These are phyloP conservation scores for Linnemannia elongata DNA, from an alignment of 192 early-diverging fungal genomes.

Conservation along the genomic window DNA sequence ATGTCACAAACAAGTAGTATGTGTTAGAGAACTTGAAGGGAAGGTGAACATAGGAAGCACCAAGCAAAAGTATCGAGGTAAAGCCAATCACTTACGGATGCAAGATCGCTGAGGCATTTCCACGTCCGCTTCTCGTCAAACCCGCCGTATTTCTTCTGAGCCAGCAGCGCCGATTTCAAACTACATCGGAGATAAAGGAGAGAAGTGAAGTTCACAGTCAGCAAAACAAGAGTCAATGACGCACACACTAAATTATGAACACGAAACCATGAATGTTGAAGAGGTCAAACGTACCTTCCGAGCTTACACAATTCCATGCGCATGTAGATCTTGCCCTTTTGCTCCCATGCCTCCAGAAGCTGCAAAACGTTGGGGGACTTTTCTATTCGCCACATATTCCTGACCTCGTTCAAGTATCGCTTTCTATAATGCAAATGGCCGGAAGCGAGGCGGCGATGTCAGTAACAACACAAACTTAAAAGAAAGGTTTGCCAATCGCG, in stretches of 20 bases:
- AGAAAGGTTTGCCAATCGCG: background rate
- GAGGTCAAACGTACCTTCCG: conserved; percentile 66
- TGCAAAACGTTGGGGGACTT: conserved; percentile 73
- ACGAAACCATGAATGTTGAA: background rate
- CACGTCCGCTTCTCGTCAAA: conserved; percentile 77
- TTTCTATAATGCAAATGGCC: conserved; percentile 54
- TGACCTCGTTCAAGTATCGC: conserved; percentile 83
- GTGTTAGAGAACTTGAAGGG: background rate
- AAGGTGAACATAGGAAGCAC: background rate
- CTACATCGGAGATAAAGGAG: conserved; percentile 6
- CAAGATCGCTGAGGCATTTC: conserved; percentile 77
- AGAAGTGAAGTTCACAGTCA: conserved; percentile 27
- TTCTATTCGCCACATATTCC: conserved; percentile 80
- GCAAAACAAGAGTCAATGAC: conserved; percentile 48
- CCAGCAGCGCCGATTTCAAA: conserved; percentile 30
- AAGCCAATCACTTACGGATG: conserved; percentile 56
- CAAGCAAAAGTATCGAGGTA: background rate
- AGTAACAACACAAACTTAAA: background rate
- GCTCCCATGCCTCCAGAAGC: conserved; percentile 91
- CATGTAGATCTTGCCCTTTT: conserved; percentile 88
- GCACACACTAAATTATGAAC: background rate
- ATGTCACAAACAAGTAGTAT: conserved; percentile 24
- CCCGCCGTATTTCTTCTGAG: conserved; percentile 48
- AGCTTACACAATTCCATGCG: conserved; percentile 90
- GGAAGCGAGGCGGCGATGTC: background rate